Conservation (phyloP, 352 stramenopile genomes). For the Globisporangium ultimum region DNA sequence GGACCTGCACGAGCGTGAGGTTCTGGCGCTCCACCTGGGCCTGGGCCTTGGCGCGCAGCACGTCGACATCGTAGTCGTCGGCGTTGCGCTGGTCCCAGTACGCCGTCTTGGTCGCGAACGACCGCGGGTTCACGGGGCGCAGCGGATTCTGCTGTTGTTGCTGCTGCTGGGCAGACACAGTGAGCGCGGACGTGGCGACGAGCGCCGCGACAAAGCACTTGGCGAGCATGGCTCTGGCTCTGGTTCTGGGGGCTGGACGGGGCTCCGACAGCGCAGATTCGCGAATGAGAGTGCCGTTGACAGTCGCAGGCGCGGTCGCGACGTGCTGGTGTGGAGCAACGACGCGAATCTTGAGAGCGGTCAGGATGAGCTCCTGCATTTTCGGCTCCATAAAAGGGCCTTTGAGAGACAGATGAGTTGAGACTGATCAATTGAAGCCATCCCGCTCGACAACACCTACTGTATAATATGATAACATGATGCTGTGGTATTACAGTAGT, state of each 20-base stretch:
- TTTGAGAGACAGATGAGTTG: no score
- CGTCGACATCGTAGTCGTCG: background rate
- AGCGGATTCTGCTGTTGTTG: background rate
- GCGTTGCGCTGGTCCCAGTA: slow-evolving; percentile 27
- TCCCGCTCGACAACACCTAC: no score
- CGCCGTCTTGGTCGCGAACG: slow-evolving; percentile 34
- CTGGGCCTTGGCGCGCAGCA: slow-evolving; percentile 19
- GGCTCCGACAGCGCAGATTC: background rate
- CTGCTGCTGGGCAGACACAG: background rate
- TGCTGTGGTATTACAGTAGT: no score
- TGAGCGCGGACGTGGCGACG: background rate
- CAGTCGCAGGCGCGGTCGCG: no score
- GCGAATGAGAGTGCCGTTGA: background rate
- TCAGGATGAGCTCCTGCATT: no score
- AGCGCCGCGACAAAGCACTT: background rate
- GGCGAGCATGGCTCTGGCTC: background rate
- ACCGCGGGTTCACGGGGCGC: slow-evolving; percentile 3
- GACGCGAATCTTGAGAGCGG: no score
- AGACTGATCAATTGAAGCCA: no score
- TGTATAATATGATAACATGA: no score
- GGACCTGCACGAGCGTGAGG: slow-evolving; percentile 35
- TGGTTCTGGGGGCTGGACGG: background rate
- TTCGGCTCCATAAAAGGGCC: no score
- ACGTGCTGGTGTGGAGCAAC: no score
- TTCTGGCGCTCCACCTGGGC: background rate